Conservation (phyloP, 306 rosid species). For the Oemleria cerasiformis region DNA sequence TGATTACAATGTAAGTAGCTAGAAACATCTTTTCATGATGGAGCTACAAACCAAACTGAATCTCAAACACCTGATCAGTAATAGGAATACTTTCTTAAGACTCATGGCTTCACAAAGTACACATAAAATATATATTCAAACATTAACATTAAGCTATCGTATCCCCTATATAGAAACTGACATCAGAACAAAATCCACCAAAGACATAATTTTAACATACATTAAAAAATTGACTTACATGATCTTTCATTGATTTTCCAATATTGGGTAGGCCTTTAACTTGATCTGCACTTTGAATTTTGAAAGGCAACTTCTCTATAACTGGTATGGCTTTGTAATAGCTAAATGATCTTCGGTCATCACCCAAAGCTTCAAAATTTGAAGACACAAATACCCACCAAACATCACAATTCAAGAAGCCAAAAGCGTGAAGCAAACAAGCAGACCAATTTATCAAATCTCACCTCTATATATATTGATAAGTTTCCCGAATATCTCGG, state of each 20-base stretch:
- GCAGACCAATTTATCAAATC: neutral
- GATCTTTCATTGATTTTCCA: slow-evolving; percentile 90
- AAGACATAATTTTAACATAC: neutral
- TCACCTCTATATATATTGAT: slow-evolving; percentile 85
- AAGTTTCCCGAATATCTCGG: slow-evolving; percentile 83
- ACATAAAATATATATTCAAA: neutral
- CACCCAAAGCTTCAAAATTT: slow-evolving; percentile 69
- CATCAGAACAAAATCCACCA: neutral
- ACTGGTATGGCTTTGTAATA: slow-evolving; percentile 81
- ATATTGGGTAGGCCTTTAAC: slow-evolving; percentile 71
- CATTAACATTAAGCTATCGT: neutral
- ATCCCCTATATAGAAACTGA: neutral
- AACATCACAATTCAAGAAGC: slow-evolving; percentile 6
- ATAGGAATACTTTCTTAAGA: neutral
- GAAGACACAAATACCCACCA: slow-evolving; percentile 30
- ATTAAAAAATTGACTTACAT: slow-evolving; percentile 48
- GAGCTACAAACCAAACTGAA: neutral
- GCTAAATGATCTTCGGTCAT: slow-evolving; percentile 91
- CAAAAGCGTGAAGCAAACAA: slow-evolving; percentile 11
- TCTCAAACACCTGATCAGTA: neutral
- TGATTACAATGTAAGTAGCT: neutral
- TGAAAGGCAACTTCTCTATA: slow-evolving; percentile 80
- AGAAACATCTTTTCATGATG: neutral
- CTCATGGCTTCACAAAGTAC: neutral
- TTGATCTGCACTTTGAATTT: slow-evolving; percentile 68